A percentile compares a stretch with the other conserved stretches of the same genome.
Evolutionary conservation across 2,329 filamentous ascomycete genomes (phyloP).

Genomic region (Aspergillus sp.): DNA sequence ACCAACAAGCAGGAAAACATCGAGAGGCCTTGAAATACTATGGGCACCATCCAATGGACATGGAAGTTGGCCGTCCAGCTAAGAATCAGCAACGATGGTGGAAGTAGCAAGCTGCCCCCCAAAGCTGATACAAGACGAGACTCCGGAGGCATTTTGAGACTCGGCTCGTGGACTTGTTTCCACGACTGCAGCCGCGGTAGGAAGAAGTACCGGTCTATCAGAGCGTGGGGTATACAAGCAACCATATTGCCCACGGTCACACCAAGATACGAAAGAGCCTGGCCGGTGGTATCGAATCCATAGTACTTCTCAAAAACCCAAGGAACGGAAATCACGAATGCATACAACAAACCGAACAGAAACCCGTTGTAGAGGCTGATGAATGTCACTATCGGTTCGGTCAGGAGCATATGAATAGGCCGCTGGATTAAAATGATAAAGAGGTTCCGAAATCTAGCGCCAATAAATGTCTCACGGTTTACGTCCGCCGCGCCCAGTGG

Average conservation of each 20-base stretch:
- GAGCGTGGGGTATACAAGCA: not conserved
- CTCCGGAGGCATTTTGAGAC: not conserved
- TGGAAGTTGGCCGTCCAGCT: not conserved
- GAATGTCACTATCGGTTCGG: too few relatives aligned
- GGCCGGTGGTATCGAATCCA: too few relatives aligned
- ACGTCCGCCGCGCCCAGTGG: accelerated
- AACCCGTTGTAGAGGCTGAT: too few relatives aligned
- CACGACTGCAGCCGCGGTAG: not conserved
- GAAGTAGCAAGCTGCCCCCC: not conserved
- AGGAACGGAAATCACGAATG: too few relatives aligned
- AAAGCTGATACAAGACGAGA: not conserved
- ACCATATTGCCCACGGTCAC: too few relatives aligned
- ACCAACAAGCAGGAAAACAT: not conserved
- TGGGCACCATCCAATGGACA: not conserved
- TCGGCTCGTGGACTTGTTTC: not conserved
- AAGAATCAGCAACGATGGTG: not conserved
- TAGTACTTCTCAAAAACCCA: too few relatives aligned
- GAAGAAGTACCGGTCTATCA: not conserved
- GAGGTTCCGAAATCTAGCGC: too few relatives aligned
- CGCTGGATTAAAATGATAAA: too few relatives aligned
- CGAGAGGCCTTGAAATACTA: not conserved
- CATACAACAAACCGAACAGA: too few relatives aligned
- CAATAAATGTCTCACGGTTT: too few relatives aligned
- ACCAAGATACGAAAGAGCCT: too few relatives aligned
- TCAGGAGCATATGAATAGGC: too few relatives aligned